These are phyloP conservation scores for Colletotrichum aenigma DNA, from an alignment of 2,329 filamentous ascomycete genomes.

Conservation along the genomic window DNA sequence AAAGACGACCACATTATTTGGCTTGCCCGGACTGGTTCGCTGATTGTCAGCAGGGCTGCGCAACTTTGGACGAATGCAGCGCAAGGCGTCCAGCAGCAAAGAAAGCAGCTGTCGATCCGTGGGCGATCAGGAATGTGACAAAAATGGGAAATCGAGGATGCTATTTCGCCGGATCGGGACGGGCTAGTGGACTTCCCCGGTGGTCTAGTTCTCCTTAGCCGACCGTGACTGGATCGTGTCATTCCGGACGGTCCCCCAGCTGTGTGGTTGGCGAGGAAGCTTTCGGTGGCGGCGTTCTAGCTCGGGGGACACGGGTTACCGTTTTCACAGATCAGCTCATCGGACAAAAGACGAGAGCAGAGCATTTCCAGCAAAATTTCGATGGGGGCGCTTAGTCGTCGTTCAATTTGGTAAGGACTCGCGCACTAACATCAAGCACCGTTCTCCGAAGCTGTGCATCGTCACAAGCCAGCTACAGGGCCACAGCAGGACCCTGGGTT, in stretches of 20 bases:
- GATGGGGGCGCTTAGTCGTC: not conserved
- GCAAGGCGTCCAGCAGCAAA: not conserved
- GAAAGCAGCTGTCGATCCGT: not conserved
- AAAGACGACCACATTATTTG: not conserved
- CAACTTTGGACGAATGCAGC: not conserved
- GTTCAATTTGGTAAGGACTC: not conserved
- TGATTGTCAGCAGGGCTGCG: not conserved
- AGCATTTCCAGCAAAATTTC: not conserved
- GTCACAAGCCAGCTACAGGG: not conserved
- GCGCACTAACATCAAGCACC: not conserved
- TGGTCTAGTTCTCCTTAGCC: not conserved
- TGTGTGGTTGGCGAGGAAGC: not conserved
- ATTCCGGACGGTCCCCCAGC: not conserved
- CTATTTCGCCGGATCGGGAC: not conserved
- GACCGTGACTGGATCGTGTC: not conserved
- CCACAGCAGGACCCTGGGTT: not conserved
- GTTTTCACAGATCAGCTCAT: constrained; percentile 1
- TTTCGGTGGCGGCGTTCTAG: not conserved
- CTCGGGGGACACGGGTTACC: not conserved
- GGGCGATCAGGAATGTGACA: not conserved
- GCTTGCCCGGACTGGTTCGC: not conserved
- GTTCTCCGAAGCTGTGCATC: not conserved
- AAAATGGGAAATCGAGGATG: not conserved
- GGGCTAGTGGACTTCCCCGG: not conserved
- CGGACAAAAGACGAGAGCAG: not conserved